Evolutionary conservation across 1,284 basidiomycete species (phyloP), one percentile per base, ranked within the genome.

Genomic region (Marasmius sp.): DNA sequence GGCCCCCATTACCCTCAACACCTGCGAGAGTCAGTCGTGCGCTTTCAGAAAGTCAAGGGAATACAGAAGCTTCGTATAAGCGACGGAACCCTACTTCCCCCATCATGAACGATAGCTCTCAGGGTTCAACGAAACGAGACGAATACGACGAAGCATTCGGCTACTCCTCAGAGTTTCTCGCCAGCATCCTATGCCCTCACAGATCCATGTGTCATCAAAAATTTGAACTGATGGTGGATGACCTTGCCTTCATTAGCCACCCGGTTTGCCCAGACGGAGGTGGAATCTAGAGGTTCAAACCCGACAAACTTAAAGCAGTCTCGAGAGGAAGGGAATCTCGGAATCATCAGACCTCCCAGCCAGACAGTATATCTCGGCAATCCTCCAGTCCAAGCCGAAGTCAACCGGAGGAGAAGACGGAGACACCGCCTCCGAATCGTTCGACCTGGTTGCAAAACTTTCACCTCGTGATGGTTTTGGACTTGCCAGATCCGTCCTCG

Each of bases 171-270:
- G 88, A 91, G 64, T 92, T 95, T 68, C 82, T 98, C 37, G 92
- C 93, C 27, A 85, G 85, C 58, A 80, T 97, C 63, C 81, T 98
- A 7, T 92, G 90, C 63, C 95, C 95, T 0, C 85, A 89, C 50
- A 78, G 80, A 36, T 83, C 89, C 16, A 86, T 95, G 72, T 97
- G 95, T 71, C 94, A 98, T 74, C 93, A 95, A 72, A 94, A 94
- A 71, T 98, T 98, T 71, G 95, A 97, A 73, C 84, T 99, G 34
- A 76, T 92, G 50, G 89, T 98, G 20, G 95, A 98, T 70, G 92
- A 96, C 69, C 82, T 98, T n/a, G 92, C 89, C 1, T 98, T 98
- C 72, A 83, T 98, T 45, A 96, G 97, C 0, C 96, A 98, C 74
- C 97, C 97, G 0, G 94, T 98, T 1, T 91, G 89, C 68, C 85